These are phyloP conservation scores for Trametes coccinea DNA, from an alignment of 768 basidiomycete genomes.

Conservation along the genomic window DNA sequence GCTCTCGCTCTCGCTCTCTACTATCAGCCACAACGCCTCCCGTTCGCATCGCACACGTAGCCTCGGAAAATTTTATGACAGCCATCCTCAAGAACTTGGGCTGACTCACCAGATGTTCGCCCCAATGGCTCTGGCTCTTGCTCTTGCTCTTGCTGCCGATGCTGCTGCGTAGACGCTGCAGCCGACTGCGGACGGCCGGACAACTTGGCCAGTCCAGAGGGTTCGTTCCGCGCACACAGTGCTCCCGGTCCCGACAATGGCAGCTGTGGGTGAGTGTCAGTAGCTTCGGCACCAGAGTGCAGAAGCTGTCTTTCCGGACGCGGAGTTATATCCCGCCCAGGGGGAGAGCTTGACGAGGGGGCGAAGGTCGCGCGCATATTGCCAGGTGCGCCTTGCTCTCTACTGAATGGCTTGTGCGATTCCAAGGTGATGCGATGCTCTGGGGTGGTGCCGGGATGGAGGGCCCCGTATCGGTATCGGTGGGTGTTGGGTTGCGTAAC, in stretches of 20 bases:
- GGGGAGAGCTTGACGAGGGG: conserved; percentile 2
- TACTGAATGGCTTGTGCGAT: conserved; percentile 1
- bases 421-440: neutral
- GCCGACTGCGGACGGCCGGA: neutral
- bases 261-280: neutral
- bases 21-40: neutral
- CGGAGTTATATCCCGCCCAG: conserved; percentile 16
- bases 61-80: neutral
- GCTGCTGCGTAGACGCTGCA: neutral
- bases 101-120: conserved; percentile 1
- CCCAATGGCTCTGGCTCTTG: no score
- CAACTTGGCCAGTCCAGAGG: neutral
- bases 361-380: conserved; percentile 21
- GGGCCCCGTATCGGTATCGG: neutral
- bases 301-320: conserved; percentile 13
- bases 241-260: neutral
- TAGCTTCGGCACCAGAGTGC: neutral
- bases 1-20: neutral
- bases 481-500: neutral
- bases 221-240: neutral
- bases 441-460: conserved; percentile 5
- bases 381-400: neutral
- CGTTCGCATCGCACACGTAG: neutral
- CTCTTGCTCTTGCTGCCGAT: no score
- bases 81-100: neutral